phyloP scores from a whole-genome alignment of 2,329 filamentous ascomycete genomes.

The Exserohilum rostratum region DNA sequence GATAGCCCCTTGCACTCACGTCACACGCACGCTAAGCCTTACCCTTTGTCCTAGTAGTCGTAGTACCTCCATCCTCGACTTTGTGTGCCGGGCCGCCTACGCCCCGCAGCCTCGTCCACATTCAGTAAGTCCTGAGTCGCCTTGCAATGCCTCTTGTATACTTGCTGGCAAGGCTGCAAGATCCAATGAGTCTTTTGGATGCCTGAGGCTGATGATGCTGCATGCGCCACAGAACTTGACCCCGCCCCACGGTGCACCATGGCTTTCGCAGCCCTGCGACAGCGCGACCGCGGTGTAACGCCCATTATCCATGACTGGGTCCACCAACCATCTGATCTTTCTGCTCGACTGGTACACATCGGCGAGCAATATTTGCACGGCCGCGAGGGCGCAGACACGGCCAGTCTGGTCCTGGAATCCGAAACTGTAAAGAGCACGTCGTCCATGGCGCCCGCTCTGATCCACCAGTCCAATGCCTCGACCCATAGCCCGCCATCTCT shows the following conservation, averaged over 20 bases:
- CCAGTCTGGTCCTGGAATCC: slow-evolving; percentile 19
- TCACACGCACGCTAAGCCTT: slow-evolving; percentile 17
- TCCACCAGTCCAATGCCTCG: slow-evolving; percentile 35
- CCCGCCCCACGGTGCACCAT: slow-evolving; percentile 24
- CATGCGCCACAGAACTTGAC: slow-evolving; percentile 22
- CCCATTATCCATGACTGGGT: slow-evolving; percentile 35
- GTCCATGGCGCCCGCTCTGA: slow-evolving; percentile 42
- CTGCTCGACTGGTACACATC: slow-evolving; percentile 35
- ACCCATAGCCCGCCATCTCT: slow-evolving; percentile 31
- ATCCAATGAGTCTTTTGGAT: neutral
- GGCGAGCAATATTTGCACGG: slow-evolving; percentile 13
- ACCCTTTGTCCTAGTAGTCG: slow-evolving; percentile 2
- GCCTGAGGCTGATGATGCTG: slow-evolving; percentile 24
- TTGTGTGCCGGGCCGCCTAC: slow-evolving; percentile 9
- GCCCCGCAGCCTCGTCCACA: slow-evolving; percentile 5
- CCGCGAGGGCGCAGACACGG: slow-evolving; percentile 15
- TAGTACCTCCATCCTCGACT: slow-evolving; percentile 4
- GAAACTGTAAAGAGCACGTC: slow-evolving; percentile 21
- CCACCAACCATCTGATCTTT: slow-evolving; percentile 30
- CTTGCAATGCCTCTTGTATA: neutral
- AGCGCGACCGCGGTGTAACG: slow-evolving; percentile 26
- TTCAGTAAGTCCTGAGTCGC: slow-evolving; percentile 25
- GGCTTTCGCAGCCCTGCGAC: slow-evolving; percentile 29
- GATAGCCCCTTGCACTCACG: slow-evolving; percentile 3
- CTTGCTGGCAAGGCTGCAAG: slow-evolving; percentile 13